phyloP scores from a whole-genome alignment of 805 yeast genomes.

The Lachancea sp. region DNA sequence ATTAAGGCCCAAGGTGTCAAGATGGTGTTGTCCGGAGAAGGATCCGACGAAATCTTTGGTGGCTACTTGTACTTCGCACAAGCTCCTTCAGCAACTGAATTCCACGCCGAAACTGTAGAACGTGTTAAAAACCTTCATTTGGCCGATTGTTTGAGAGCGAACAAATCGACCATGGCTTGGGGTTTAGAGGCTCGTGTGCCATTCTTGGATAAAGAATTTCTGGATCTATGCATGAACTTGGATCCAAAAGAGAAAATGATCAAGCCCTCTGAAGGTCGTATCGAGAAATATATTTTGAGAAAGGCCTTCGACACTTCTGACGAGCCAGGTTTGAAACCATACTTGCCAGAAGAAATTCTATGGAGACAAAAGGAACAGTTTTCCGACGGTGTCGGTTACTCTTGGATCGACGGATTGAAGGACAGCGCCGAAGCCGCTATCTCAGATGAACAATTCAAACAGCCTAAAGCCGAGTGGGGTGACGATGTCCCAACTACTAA shows the following conservation, averaged over 20 bases:
- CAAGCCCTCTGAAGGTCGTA: constrained; percentile 58
- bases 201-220: constrained; percentile 89
- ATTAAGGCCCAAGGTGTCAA: constrained; percentile 99
- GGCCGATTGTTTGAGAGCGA: constrained; percentile 97
- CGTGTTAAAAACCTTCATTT: constrained; percentile 96
- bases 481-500: constrained; percentile 89
- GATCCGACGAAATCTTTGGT: constrained; percentile 98
- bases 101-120: constrained; percentile 92
- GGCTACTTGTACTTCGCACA: constrained; percentile 96
- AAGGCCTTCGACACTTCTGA: constrained; percentile 94
- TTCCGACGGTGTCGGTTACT: constrained; percentile 98
- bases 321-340: constrained; percentile 71
- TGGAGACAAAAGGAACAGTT: constrained; percentile 99
- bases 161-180: constrained; percentile 99
- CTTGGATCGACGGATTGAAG: constrained; percentile 97
- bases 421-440: constrained; percentile 86
- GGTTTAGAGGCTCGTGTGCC: constrained; percentile 99
- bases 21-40: constrained; percentile 99
- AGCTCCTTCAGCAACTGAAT: constrained; percentile 89
- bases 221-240: constrained; percentile 89
- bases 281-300: constrained; percentile 93
- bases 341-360: constrained; percentile 91
- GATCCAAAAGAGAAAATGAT: constrained; percentile 90
- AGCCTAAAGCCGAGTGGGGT: constrained; percentile 96
- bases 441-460: constrained; percentile 82